Evolutionary conservation across 768 basidiomycete species (phyloP).

Genomic region (Mrakia frigida): DNA sequence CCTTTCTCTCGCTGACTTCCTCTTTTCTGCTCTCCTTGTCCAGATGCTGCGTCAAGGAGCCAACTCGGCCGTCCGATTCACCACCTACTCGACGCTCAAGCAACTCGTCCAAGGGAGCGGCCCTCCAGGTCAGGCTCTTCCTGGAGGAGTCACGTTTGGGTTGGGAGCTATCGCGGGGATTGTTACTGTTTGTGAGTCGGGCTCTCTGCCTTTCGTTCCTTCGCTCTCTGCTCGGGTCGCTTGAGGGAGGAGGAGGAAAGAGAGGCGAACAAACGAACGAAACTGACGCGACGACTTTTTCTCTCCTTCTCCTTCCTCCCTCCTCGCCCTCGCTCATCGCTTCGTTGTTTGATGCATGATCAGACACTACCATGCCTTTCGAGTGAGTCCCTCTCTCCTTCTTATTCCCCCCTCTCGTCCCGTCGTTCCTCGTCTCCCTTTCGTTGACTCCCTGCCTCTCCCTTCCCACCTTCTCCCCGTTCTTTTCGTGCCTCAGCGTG

Average conservation of each 20-base stretch:
- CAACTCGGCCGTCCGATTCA: slow-evolving; percentile 93
- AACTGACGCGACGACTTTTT: slow-evolving; percentile 53
- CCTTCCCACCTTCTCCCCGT: not conserved
- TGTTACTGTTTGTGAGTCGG: slow-evolving; percentile 82
- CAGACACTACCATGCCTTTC: slow-evolving; percentile 46
- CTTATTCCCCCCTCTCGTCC: too few relatives aligned
- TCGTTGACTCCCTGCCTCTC: not conserved
- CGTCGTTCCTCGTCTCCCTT: too few relatives aligned
- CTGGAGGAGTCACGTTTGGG: slow-evolving; percentile 82
- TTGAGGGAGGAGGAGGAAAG: too few relatives aligned
- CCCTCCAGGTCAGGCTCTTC: slow-evolving; percentile 75
- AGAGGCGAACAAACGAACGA: too few relatives aligned
- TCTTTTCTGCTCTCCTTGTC: not conserved
- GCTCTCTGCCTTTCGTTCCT: not conserved
- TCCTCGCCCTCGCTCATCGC: slow-evolving; percentile 5
- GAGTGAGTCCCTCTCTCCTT: slow-evolving; percentile 39
- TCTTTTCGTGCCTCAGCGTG: slow-evolving; percentile 49
- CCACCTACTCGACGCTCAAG: slow-evolving; percentile 88
- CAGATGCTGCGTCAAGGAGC: slow-evolving; percentile 98
- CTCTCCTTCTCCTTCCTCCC: slow-evolving; percentile 7
- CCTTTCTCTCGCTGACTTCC: not conserved
- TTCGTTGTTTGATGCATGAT: too few relatives aligned
- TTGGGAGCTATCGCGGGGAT: slow-evolving; percentile 91
- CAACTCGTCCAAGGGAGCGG: slow-evolving; percentile 82
- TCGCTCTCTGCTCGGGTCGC: not conserved